A percentile compares a stretch with the other conserved stretches of the same genome.
phyloP scores from a whole-genome alignment of 768 basidiomycete species.

The Lactarius quietus region DNA sequence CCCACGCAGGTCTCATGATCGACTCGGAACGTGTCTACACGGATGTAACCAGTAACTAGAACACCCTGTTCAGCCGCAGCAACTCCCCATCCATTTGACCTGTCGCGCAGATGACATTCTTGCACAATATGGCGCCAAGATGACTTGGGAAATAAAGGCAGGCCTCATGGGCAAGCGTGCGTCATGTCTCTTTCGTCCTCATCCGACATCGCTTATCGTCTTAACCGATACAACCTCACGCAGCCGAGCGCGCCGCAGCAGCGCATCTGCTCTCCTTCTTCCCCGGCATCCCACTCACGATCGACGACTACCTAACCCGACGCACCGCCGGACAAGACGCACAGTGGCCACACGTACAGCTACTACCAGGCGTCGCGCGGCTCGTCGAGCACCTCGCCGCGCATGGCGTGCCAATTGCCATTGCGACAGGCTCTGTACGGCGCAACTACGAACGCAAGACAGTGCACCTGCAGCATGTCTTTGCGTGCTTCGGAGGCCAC shows the following conservation, averaged over 20 bases:
- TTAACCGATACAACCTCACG: neutral
- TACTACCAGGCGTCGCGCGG: constrained; percentile 68
- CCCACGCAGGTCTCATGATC: constrained; percentile 61
- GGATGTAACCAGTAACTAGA: constrained; percentile 61
- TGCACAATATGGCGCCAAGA: constrained; percentile 61
- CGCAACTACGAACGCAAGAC: constrained; percentile 69
- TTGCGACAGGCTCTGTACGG: constrained; percentile 73
- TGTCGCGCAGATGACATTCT: constrained; percentile 61
- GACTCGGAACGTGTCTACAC: constrained; percentile 78
- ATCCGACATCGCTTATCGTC: neutral
- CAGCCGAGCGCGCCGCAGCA: constrained; percentile 64
- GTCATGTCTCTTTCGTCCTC: constrained; percentile 24
- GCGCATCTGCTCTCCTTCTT: constrained; percentile 73
- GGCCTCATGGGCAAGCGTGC: constrained; percentile 84
- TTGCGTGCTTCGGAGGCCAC: constrained; percentile 57
- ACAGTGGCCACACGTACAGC: constrained; percentile 64
- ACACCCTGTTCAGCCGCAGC: constrained; percentile 26
- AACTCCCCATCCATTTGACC: constrained; percentile 4
- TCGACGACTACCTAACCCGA: constrained; percentile 55
- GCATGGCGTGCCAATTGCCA: constrained; percentile 69
- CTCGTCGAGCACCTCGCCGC: constrained; percentile 68
- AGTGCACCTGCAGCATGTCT: constrained; percentile 52
- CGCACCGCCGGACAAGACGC: constrained; percentile 56
- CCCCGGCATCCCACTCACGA: constrained; percentile 62
- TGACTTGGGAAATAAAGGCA: constrained; percentile 90